Conservation (phyloP, 495 filamentous ascomycete species). For the Talaromyces proteolyticus region DNA sequence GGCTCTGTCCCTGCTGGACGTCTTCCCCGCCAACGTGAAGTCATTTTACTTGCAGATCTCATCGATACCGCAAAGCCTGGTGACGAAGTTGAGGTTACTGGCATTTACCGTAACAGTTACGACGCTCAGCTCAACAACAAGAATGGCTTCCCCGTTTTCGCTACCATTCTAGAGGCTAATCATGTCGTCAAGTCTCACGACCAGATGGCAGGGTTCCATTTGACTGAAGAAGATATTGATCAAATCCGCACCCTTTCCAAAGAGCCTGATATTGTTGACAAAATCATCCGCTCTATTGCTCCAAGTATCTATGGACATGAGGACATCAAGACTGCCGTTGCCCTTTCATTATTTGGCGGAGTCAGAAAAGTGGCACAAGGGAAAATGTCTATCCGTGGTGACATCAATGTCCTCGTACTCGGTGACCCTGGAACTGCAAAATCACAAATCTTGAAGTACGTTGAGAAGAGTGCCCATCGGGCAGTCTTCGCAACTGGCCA, state of each 20-base stretch:
- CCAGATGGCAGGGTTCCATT: constrained; percentile 92
- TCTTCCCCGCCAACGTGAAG: constrained; percentile 90
- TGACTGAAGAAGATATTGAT: constrained; percentile 94
- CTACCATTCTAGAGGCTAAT: constrained; percentile 96
- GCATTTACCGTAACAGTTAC: constrained; percentile 98
- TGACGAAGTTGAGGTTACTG: constrained; percentile 95
- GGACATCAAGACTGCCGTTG: constrained; percentile 96
- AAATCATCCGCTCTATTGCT: constrained; percentile 89
- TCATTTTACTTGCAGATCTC: constrained; percentile 93
- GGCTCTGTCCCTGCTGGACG: constrained; percentile 96
- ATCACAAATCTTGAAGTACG: constrained; percentile 96
- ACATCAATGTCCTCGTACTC: constrained; percentile 96
- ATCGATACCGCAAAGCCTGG: constrained; percentile 97
- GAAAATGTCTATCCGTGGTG: constrained; percentile 85
- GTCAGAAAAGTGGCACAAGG: constrained; percentile 87
- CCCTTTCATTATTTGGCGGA: constrained; percentile 90
- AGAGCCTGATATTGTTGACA: constrained; percentile 91
- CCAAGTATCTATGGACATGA: constrained; percentile 96
- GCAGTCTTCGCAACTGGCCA: constrained; percentile 98
- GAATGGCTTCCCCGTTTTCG: constrained; percentile 98
- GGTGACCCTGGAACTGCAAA: constrained; percentile 98
- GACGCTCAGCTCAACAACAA: constrained; percentile 97
- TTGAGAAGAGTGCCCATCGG: constrained; percentile 94
- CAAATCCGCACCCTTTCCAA: constrained; percentile 79
- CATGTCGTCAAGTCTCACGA: constrained; percentile 96